Base-by-base conservation (phyloP, 1,139 yeast species). In the Taphrina confusa region DNA sequence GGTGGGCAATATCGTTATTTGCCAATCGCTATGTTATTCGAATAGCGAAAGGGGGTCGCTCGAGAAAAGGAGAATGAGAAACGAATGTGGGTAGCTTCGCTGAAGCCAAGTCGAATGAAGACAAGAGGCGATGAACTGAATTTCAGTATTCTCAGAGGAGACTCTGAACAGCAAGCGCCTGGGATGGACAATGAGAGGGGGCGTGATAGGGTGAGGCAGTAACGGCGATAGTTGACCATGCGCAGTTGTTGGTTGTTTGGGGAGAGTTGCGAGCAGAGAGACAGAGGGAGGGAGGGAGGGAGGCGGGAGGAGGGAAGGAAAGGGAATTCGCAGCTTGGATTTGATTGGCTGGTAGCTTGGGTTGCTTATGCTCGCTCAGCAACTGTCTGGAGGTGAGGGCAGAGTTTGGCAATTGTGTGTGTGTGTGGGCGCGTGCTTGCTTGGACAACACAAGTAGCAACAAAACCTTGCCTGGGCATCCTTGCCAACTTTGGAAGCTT, bases 1-100 rank as follows among this genome's bases (percentile, higher is more conserved):
- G n/a, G n/a, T n/a, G n/a, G n/a, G n/a, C n/a, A n/a, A n/a, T n/a
- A n/a, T n/a, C n/a, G n/a, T n/a, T n/a, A n/a, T n/a, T 22, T 37
- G 42, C 25, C 42, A 37, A n/a, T 42, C 47, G 47, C 47, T 25
- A 25, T 14, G 14, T 25, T 42, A 42, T 42, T 42, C 47, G 47
- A 23, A 42, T 31, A 42, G 31, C 31, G 47, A 25, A 42, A 42
- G n/a, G 31, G 3, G 47, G 31, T 42, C 31, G 8, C 31, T 25
- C 18, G 31, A 25, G 16, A 25, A 42, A 42, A 3, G 33, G 47
- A 18, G 33, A 6, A 2, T 1, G 45, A 18, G 5, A 25, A 42
- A 42, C 22, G 47, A 42, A 31, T 42, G 47, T 42, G 47, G 31
- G 33, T 23, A 23, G 47, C 42, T 37, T 37, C 6, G n/a, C 9